Base-by-base conservation (phyloP, 2,329 filamentous ascomycete genomes). In the Cucurbitaria berberidis region DNA sequence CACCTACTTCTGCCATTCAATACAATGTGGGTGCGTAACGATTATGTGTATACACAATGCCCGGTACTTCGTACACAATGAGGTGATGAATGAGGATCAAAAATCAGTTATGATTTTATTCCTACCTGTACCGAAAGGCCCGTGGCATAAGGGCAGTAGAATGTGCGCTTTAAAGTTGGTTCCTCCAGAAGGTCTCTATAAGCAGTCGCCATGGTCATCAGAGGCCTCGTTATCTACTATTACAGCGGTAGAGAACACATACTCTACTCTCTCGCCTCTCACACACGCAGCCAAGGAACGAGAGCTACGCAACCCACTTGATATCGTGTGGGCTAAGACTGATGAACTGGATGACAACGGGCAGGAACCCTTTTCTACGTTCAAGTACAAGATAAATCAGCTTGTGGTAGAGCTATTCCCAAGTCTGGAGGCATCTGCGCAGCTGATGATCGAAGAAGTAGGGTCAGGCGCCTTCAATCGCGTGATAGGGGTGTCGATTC, bases 401-500 rank as follows among this genome's bases (percentile, higher is more conserved):
- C 21, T 58, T 2, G 44, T 48, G 24, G 51, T 40, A 9, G 36
- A 26, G 13, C 35, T 21, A 2, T 44, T 34, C 56, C 36, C 36
- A 15, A 5, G 24, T 5, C 13, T 39, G 5, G 19, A 39, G 19
- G 10, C 19, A n/a, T 39, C 36, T 2, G 24, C 36, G 36, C 36
- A 39, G 21, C 13, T 39, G 8, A 9, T 39, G 2, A 39, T 67
- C 22, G 51, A 64, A 16, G 57, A 55, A n/a, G 50, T 68, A 30
- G 45, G 53, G 24, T 66, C 65, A 3, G 67, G 67, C 5, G 42
- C 46, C 16, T 67, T 27, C 48, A 69, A 70, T 41, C 60, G 60
- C 8, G 53, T 70, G 15, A 55, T 62, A 18, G 52, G 55, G 11
- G 51, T 69, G 16, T 38, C 36, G 5, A 39, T 39, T 15, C 15